Evolutionary conservation across 1,284 basidiomycete genomes (phyloP), one percentile per base, ranked within the genome.

Genomic region (Paramarasmius palmivorus): DNA sequence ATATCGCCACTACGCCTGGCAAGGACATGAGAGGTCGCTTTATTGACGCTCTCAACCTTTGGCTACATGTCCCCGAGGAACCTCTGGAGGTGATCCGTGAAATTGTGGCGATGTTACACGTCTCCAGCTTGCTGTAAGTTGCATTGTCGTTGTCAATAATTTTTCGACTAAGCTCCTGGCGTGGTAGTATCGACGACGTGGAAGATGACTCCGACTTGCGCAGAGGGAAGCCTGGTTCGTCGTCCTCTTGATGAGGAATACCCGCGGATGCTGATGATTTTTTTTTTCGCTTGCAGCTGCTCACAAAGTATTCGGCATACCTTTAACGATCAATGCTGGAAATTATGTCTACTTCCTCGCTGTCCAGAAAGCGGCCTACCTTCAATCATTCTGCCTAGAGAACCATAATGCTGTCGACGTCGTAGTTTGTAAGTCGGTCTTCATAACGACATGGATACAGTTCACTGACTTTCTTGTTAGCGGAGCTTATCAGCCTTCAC

Each of bases 331-430:
- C 74, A 99, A 99, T 68, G 88, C 92, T 0, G 96, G 95, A 1
- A 98, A 98, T 68, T 98, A 98, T 62, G 93, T 95, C 39, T 98
- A 97, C 69, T 98, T 98, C 65, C 79, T 91, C 26, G 93, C 90
- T 0, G 93, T 90, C 68, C 81, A 90, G 61, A 88, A 92, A n/a
- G n/a, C n/a, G n/a, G n/a, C n/a, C n/a, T n/a, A n/a, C n/a, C n/a
- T n/a, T n/a, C n/a, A n/a, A n/a, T n/a, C n/a, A n/a, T n/a, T n/a
- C n/a, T n/a, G n/a, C n/a, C n/a, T n/a, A n/a, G n/a, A n/a, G n/a
- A n/a, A n/a, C n/a, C n/a, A n/a, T n/a, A n/a, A n/a, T n/a, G n/a
- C n/a, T n/a, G n/a, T n/a, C n/a, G n/a, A n/a, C n/a, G n/a, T n/a
- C n/a, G n/a, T n/a, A n/a, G n/a, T n/a, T n/a, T n/a, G n/a, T n/a